Evolutionary conservation across 805 yeast genomes (phyloP), one percentile per base, ranked within the genome.

Genomic region (Debaryomyces prosopidis): DNA sequence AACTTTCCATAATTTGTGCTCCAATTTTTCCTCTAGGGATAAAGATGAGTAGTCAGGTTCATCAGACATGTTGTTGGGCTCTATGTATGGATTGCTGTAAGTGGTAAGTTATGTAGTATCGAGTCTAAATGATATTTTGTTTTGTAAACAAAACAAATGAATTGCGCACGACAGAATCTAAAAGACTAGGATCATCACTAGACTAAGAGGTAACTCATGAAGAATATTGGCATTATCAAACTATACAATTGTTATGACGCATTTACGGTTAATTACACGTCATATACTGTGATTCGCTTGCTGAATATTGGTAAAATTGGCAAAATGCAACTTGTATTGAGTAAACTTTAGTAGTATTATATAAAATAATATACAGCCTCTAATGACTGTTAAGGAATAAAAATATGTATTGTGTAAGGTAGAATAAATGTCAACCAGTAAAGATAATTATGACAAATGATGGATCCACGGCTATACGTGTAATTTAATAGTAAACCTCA

Each of bases 1-100:
- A 11, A 82, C 97, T 65, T 89, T 91, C 98, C 98, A 94, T 12
- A 53, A 79, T 59, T 85, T 84, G 61, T 87, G 90, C 6, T 64
- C 69, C 42, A 87, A 66, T 42, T 89, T 73, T 43, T 87, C 89
- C 14, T 77, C 80, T 19, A 89, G 60, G 1, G 96, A 83, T 36
- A 89, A 68, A 5, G 73, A 56, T 18, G 83, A 71, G 54, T 73
- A 85, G 55, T 87, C 94, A 32, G 75, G 80, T 42, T 82, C 66
- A 31, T 59, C 87, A 35, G 68, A 49, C 69, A 63, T 65, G 15
- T 23, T 45, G 5, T 11, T 32, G 18, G 6, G 26, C 36, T 32
- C 14, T 19, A 16, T 14, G 28, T 32, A 39, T 26, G 12, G 14
- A 7, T 19, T 18, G 11, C 26, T 10, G 26, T 36, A 12, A 7